Evolutionary conservation across 2,329 filamentous ascomycete species (phyloP), one percentile per base, ranked within the genome.

Genomic region (Trichoderma afroharzianum): DNA sequence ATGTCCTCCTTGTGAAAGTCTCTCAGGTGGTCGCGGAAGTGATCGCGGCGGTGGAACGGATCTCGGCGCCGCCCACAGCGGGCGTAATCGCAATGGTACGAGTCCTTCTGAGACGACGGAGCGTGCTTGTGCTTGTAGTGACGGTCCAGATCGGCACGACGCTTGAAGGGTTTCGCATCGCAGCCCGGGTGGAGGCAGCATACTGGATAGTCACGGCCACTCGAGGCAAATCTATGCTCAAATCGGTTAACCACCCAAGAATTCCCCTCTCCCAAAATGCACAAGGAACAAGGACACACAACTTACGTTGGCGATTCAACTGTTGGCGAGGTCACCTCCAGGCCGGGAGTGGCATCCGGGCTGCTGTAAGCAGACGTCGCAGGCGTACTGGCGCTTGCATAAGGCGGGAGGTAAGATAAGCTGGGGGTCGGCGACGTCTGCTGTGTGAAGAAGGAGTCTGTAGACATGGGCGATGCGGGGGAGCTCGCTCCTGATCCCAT

Each of bases 11-110:
- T 81, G 81, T 90, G 88, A 73, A 81, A 87, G 59, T 86, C 83
- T 36, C 88, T 83, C 47, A 88, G 82, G 76, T 90, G 88, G 71
- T 88, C 87, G 47, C 87, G 83, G 76, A 84, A 88, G 78, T 89
- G 88, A 73, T 90, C 88, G 36, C 85, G 83, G 39, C 88, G 83
- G 74, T 82, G 81, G 75, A 89, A 89, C 2, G 86, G 84, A 3
- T 82, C 79, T 6, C 77, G 76, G 32, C 78, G 79, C 8, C 88
- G 84, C 28, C 77, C 72, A 76, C 88, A 89, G 66, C 77, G 81
- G 21, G 79, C 77, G 75, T 88, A 88, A 81, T 89, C 87, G 78
- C 88, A 90, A 24, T 76, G 78, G 75, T 81, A 87, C 21, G 80
- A 77, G 14, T 82, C 80, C 73, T 85, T 86, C 62, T 82, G 75